Percentiles rank a stretch among this genome's conserved stretches.
phyloP scores from a whole-genome alignment of 2,329 filamentous ascomycete species.

The Sclerotinia spermophila region DNA sequence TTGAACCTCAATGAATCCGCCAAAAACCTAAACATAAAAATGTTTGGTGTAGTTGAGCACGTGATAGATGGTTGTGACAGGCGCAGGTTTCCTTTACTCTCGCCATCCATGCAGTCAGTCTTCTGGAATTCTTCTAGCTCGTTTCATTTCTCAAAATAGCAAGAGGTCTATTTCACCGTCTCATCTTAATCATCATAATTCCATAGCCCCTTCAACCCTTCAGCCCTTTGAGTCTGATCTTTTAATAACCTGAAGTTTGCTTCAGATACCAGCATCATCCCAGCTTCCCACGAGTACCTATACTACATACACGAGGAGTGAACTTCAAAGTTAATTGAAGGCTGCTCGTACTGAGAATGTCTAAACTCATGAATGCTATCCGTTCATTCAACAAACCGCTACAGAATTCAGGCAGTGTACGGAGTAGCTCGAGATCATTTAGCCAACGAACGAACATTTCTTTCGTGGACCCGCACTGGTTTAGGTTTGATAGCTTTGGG shows the following conservation, averaged over 20 bases:
- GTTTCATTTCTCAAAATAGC: constrained; percentile 1
- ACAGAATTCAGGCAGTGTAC: constrained; percentile 45
- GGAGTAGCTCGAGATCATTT: constrained; percentile 49
- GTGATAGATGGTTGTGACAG: background rate
- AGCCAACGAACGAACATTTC: constrained; percentile 49
- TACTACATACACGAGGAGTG: background rate
- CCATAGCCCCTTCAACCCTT: no score
- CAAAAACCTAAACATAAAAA: background rate
- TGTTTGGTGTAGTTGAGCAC: background rate
- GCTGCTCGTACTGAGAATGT: background rate
- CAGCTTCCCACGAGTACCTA: background rate
- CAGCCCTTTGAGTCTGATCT: background rate
- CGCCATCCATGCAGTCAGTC: no score
- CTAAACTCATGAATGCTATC: background rate
- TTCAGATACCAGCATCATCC: background rate
- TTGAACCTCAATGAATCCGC: background rate
- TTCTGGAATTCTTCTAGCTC: background rate
- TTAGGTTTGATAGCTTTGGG: constrained; percentile 51
- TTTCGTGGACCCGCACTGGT: constrained; percentile 50
- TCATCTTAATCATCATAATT: background rate
- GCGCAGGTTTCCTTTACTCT: no score
- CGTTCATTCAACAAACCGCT: constrained; percentile 16
- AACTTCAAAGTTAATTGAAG: background rate
- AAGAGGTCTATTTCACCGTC: background rate
- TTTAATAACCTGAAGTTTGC: no score